phyloP scores from a whole-genome alignment of 2,329 filamentous ascomycete species.

The Fusarium algeriense region DNA sequence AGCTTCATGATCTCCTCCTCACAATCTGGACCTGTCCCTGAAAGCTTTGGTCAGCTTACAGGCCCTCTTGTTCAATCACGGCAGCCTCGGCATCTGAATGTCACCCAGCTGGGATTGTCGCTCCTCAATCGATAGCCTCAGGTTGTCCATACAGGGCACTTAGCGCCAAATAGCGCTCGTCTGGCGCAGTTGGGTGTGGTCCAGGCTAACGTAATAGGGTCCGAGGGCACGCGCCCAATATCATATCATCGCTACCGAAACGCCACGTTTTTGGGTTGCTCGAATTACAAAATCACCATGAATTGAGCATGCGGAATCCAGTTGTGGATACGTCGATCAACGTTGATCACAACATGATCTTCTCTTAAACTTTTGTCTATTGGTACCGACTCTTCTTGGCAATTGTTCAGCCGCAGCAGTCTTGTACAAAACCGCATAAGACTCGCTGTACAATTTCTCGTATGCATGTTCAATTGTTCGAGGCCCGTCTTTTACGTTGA shows the following conservation, averaged over 20 bases:
- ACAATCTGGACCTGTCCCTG: not conserved
- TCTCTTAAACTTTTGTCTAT: not conserved
- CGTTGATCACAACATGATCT: not conserved
- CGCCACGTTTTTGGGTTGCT: not conserved
- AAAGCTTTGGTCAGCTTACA: not conserved
- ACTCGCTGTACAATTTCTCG: not conserved
- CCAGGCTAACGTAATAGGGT: not conserved
- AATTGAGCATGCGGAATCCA: not conserved
- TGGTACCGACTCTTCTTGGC: not conserved
- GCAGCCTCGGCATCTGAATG: conserved; percentile 5
- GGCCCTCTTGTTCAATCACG: not conserved
- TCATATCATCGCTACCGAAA: not conserved
- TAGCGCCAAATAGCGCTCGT: not conserved
- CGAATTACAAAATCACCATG: not conserved
- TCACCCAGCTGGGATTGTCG: not conserved
- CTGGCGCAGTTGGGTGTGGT: not conserved
- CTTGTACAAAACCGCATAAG: not conserved
- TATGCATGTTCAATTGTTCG: not conserved
- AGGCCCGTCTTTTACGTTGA: not conserved
- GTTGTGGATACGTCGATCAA: not conserved
- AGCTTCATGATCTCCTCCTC: not conserved
- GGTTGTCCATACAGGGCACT: not conserved
- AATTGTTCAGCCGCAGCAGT: conserved; percentile 1
- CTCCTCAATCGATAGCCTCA: not conserved
- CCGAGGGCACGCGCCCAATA: not conserved